A percentile compares a stretch with the other conserved stretches of the same genome.
These are phyloP conservation scores for Aurantiochytrium sp. DNA, from an alignment of 108 stramenopile species.

Conservation along the genomic window DNA sequence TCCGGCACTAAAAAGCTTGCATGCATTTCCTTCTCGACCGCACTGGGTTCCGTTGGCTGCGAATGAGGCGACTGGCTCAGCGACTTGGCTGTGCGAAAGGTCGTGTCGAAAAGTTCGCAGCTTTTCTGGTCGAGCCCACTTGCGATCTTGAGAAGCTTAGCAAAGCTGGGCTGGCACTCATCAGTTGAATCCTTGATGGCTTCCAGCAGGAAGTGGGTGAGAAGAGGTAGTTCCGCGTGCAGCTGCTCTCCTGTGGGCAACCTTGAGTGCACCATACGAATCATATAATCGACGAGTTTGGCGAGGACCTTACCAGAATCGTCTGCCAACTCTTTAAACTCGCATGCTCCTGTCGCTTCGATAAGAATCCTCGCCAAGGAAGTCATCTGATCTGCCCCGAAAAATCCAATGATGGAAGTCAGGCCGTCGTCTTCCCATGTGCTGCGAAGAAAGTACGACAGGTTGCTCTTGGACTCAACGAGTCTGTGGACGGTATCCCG, in stretches of 20 bases:
- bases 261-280: too few species aligned
- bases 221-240: not conserved
- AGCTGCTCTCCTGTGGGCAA: not conserved
- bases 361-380: not conserved
- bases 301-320: not conserved
- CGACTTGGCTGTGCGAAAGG: not conserved
- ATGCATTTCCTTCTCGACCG: not conserved
- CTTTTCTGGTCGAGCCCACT: not conserved
- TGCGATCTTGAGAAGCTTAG: not conserved
- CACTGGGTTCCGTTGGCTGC: not conserved
- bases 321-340: not conserved
- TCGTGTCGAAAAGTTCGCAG: not conserved
- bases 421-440: not conserved
- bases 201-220: not conserved
- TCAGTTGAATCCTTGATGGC: not conserved
- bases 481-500: not conserved
- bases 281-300: too few species aligned
- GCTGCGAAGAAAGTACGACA: not conserved
- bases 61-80: not conserved
- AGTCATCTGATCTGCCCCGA: not conserved
- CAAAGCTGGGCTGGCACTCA: not conserved
- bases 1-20: too few species aligned
- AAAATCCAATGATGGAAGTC: not conserved
- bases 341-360: not conserved
- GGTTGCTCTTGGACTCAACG: not conserved